phyloP scores from a whole-genome alignment of 2,329 filamentous ascomycete species.

The Cryphonectria radicalis region DNA sequence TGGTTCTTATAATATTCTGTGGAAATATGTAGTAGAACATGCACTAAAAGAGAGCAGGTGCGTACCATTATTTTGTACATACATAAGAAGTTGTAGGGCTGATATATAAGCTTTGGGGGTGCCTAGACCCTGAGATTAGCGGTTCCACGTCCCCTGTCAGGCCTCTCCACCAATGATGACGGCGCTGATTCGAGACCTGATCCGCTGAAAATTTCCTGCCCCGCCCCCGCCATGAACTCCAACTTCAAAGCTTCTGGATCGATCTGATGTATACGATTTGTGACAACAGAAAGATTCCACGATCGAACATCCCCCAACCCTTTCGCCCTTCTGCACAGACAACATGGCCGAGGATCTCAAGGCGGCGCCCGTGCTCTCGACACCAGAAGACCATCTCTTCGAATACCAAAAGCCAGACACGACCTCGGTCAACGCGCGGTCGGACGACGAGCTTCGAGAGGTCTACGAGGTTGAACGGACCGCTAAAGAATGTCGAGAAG shows the following conservation, averaged over 20 bases:
- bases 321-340: background rate
- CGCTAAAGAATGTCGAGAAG: slow-evolving; percentile 71
- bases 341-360: slow-evolving; percentile 54
- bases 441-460: slow-evolving; percentile 70
- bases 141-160: slow-evolving; percentile 3
- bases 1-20: background rate
- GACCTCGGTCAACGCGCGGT: slow-evolving; percentile 34
- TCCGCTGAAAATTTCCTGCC: slow-evolving; percentile 20
- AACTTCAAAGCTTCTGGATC: background rate
- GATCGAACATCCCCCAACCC: background rate
- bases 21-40: background rate
- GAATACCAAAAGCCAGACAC: slow-evolving; percentile 51
- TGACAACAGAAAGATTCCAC: background rate
- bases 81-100: slow-evolving; percentile 11
- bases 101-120: slow-evolving; percentile 21
- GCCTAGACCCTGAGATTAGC: slow-evolving; percentile 25
- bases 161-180: slow-evolving; percentile 17
- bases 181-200: slow-evolving; percentile 1
- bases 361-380: slow-evolving; percentile 64
- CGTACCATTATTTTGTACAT: background rate
- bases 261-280: background rate
- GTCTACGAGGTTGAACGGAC: slow-evolving; percentile 89
- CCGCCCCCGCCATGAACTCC: slow-evolving; percentile 24
- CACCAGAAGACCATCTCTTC: slow-evolving; percentile 63
- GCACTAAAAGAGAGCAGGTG: background rate